Evolutionary conservation across 257 asterid genomes (phyloP).

Genomic region (Capsicum baccatum): DNA sequence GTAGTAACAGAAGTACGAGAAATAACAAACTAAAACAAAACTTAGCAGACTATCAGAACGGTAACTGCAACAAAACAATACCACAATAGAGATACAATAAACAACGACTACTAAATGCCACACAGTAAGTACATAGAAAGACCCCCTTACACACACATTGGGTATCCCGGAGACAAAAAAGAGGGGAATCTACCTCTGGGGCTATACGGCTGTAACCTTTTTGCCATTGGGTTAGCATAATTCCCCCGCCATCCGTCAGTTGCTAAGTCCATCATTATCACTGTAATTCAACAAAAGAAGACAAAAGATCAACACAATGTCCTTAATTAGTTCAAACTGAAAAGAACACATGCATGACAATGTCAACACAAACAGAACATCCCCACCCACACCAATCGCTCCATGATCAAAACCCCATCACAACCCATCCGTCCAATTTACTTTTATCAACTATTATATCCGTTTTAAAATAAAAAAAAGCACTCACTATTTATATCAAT

Average conservation of each 20-base stretch:
- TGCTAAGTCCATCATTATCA: slow-evolving; percentile 50
- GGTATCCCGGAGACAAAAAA: background rate
- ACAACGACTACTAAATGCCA: background rate
- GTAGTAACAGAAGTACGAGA: no score
- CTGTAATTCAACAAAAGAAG: slow-evolving; percentile 33
- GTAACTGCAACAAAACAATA: no score
- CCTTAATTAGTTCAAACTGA: slow-evolving; percentile 27
- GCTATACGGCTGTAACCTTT: slow-evolving; percentile 48
- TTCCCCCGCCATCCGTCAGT: slow-evolving; percentile 41
- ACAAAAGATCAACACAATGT: background rate
- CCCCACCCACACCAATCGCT: background rate
- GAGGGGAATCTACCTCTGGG: slow-evolving; percentile 48
- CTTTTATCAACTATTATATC: background rate
- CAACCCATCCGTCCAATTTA: background rate
- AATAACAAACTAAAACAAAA: no score
- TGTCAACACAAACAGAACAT: background rate
- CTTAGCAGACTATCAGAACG: no score
- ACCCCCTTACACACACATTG: background rate
- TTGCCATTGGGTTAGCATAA: slow-evolving; percentile 39
- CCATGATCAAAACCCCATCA: slow-evolving; percentile 24
- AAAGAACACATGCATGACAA: slow-evolving; percentile 38
- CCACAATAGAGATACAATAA: no score
- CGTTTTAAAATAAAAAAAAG: background rate
- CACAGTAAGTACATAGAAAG: background rate
- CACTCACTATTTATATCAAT: background rate